Base-by-base conservation (phyloP, 495 filamentous ascomycete species). In the Xylaria cubensis region DNA sequence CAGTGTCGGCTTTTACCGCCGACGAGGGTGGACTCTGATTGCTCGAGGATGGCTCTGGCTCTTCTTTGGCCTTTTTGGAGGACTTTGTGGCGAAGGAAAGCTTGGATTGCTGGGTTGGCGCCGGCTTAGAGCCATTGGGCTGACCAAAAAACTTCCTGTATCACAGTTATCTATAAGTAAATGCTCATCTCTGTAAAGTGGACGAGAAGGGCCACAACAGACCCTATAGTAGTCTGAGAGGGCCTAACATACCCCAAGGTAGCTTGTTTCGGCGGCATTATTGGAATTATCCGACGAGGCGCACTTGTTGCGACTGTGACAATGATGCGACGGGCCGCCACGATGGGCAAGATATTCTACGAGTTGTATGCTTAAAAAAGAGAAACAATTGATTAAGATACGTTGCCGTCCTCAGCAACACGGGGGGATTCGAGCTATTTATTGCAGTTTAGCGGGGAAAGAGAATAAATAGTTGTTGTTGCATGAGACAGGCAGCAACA, bases 221-320 rank as follows among this genome's bases (percentile, higher is more conserved):
- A 97, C 95, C 93, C 90, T 79, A 97, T 84, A 69, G 92, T 97
- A 75, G 89, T 87, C 84, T 97, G 94, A 66, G 88, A 86, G 69
- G 90, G 85, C 80, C 88, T 91, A 58, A 97, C 95, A 85, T 97
- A 98, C 95, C 94, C 94, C 78, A 98, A 81, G 10, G 94, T 97
- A 76, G 92, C 89, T 86, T 98, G 95, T 79, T 94, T 97, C 19
- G 86, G 83, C 73, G 86, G 76, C 87, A 88, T 88, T 24, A 88
- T 88, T 24, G 65, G 84, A 72, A 76, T 71, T 46, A 79, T 63
- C 73, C 73, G 72, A 10, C 50, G 71, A 15, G 75, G 73, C 70
- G 74, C 73, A 64, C 68, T 71, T 64, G 76, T 74, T 68, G 72
- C 69, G 66, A 76, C 24, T 64, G 71, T 48, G 55, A 74, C 13